Conservation (phyloP, 2,329 filamentous ascomycete species). For the Neurospora crassa region DNA sequence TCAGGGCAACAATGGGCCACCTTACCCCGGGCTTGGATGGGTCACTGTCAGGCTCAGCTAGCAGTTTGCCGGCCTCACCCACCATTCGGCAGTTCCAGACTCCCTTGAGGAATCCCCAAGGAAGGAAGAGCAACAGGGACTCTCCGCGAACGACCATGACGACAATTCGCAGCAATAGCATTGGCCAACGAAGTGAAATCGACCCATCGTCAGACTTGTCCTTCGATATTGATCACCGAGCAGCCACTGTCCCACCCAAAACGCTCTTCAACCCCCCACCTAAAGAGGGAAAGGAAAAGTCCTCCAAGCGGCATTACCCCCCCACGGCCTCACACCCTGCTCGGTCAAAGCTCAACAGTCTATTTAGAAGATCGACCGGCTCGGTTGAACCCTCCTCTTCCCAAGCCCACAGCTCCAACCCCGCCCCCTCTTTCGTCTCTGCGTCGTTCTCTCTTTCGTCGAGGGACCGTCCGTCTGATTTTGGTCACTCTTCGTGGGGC, state of each 20-base stretch:
- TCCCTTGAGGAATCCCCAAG: not conserved
- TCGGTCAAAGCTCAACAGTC: slow-evolving; percentile 36
- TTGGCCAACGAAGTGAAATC: slow-evolving; percentile 11
- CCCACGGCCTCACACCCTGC: slow-evolving; percentile 34
- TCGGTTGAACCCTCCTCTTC: slow-evolving; percentile 20
- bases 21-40: slow-evolving; percentile 33
- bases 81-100: slow-evolving; percentile 9
- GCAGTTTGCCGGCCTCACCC: slow-evolving; percentile 14
- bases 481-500: slow-evolving; percentile 32
- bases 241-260: slow-evolving; percentile 15
- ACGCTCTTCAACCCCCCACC: slow-evolving; percentile 12
- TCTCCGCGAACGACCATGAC: slow-evolving; percentile 15
- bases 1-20: slow-evolving; percentile 17
- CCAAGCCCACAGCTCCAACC: slow-evolving; percentile 2
- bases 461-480: slow-evolving; percentile 12
- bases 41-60: slow-evolving; percentile 16
- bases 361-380: slow-evolving; percentile 42
- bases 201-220: slow-evolving; percentile 7
- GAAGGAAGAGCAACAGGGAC: slow-evolving; percentile 18
- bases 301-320: slow-evolving; percentile 34
- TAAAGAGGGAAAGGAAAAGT: slow-evolving; percentile 10
- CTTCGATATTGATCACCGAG: slow-evolving; percentile 10
- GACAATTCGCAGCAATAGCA: slow-evolving; percentile 17
- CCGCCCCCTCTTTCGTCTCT: slow-evolving; percentile 9
- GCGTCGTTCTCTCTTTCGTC: slow-evolving; percentile 18